Evolutionary conservation across 2,329 filamentous ascomycete species (phyloP), one percentile per base, ranked within the genome.

Genomic region (Triangularia verruculosa): DNA sequence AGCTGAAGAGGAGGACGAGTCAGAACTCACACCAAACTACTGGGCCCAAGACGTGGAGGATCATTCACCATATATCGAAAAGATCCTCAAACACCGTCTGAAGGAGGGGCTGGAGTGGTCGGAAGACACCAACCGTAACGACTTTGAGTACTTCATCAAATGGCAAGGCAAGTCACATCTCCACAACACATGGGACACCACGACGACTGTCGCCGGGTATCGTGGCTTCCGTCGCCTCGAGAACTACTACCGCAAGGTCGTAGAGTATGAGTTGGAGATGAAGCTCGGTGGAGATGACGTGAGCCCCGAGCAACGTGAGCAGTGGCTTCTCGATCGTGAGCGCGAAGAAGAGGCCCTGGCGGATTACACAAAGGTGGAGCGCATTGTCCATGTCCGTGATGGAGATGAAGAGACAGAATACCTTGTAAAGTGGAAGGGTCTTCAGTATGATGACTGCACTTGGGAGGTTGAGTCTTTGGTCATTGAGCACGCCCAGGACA

Each of bases 151-250:
- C 70, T 86, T 89, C 77, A 93, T 99, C 77, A 99, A 99, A 79
- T 99, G 96, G 95, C 92, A 97, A 77, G 92, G 89, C 69, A 92
- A 93, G 77, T 96, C 95, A 11, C 93, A 99, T 74, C 89, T 96
- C 70, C 95, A 99, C 79, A 91, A 96, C 62, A 96, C 93, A 0
- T 99, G 95, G 94, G 93, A 98, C 76, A 89, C 88, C 0, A 89
- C 89, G 64, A 88, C 91, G 61, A 85, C 82, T 20, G 85, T 97
- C 27, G 83, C 86, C 24, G 85, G 88, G n/a, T 90, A 89, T 73
- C 91, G 92, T 66, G 94, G 95, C 65, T 89, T 89, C 69, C 91
- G 93, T 57, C 93, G 93, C 64, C 83, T 99, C 7, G 95, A 98
- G 73, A 99, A 99, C 75, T 99, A 98, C 79, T 93, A 91, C 77